phyloP scores from a whole-genome alignment of 2,329 filamentous ascomycete genomes.

The Phyllosticta citrichinensis region DNA sequence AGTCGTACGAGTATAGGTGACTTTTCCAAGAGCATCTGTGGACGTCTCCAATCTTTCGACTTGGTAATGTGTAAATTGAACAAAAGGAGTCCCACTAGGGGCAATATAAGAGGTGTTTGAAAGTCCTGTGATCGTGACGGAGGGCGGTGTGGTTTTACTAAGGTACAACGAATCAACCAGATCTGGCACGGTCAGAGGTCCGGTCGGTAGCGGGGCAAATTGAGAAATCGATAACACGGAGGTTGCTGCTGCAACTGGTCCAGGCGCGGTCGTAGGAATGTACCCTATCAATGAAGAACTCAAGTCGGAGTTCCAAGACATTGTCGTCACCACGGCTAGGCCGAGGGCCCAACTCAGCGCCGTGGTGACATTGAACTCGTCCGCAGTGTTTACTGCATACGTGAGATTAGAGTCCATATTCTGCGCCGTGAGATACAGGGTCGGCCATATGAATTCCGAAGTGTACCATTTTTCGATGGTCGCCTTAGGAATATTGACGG shows the following conservation, averaged over 20 bases:
- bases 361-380: slow-evolving; percentile 19
- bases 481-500: slow-evolving; percentile 24
- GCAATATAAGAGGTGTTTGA: slow-evolving; percentile 16
- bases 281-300: slow-evolving; percentile 10
- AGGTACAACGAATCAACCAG: slow-evolving; percentile 16
- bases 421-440: slow-evolving; percentile 13
- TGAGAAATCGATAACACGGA: slow-evolving; percentile 20
- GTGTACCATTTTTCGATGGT: slow-evolving; percentile 25
- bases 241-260: slow-evolving; percentile 23
- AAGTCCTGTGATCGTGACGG: slow-evolving; percentile 16
- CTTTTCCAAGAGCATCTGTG: slow-evolving; percentile 18
- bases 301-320: slow-evolving; percentile 12
- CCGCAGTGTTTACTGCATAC: slow-evolving; percentile 16
- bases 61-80: slow-evolving; percentile 35
- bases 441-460: background rate
- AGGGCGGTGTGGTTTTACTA: slow-evolving; percentile 15
- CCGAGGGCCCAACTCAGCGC: slow-evolving; percentile 12
- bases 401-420: slow-evolving; percentile 11
- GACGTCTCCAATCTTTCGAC: slow-evolving; percentile 24
- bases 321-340: background rate
- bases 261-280: slow-evolving; percentile 6
- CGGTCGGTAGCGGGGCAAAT: slow-evolving; percentile 16
- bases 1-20: slow-evolving; percentile 23
- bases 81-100: slow-evolving; percentile 29
- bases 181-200: slow-evolving; percentile 14